Base-by-base conservation (phyloP, 139 green algal species). In the Medakamo hakoo region DNA sequence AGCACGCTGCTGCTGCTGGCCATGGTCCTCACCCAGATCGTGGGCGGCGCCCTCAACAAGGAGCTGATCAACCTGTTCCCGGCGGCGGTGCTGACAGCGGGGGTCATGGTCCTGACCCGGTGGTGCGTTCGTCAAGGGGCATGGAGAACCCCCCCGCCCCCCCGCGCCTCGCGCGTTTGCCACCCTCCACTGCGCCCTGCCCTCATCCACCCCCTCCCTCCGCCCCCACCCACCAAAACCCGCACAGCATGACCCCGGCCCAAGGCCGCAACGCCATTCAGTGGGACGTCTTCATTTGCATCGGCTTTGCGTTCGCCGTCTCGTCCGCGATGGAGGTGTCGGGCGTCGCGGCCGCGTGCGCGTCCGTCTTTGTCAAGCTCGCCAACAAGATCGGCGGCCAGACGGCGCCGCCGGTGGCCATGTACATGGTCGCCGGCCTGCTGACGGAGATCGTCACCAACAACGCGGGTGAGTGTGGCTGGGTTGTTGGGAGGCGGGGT, bases 391-490 rank as follows among this genome's bases (percentile, higher is more conserved):
- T 76, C 26, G 75, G 75, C 21, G 79, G 79, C 27, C 31, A 73
- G 26, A 63, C 68, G 1, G 73, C 71, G 0, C 59, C 78, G 24
- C 68, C 80, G 26, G 59, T 70, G 2, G 64, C 68, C 2, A 73
- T 89, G 23, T 86, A 86, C 73, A 59, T 86, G 25, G 75, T 68
- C 28, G 85, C 80, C 1, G 73, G 72, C 1, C 19, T 84, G 20
- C 57, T 88, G 28, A 77, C 70, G 1, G 77, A 82, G 69, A 55
- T 88, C 60, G 66, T 88, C 31, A 78, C 70, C 58, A 88, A 85
- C 74, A 88, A 85, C 68, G 78, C 76, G 1, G 76, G 26, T 49
- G 58, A 20, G 25, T 16, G 16, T n/a, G 16, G 18, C 48, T 56
- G 19, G 48, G 19, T n/a, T n/a, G 16, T 19, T 16, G 48, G 48